Evolutionary conservation across 331 rosid genomes (phyloP).

Genomic region (Malus hybrid): DNA sequence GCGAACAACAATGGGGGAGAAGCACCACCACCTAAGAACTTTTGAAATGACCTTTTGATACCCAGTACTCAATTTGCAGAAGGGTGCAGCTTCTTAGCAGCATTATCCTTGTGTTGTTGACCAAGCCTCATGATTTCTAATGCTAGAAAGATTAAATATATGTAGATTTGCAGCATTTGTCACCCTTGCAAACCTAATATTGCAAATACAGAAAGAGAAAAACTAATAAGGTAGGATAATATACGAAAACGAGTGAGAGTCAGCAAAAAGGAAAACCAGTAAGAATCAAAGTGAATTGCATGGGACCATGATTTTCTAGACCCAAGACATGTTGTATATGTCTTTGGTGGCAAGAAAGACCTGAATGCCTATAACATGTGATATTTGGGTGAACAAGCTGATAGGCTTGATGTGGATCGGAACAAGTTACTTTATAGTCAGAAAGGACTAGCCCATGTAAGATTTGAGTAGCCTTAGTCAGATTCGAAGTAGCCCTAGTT

Average conservation of each 20-base stretch:
- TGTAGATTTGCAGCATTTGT: conserved; percentile 89
- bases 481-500: too few relatives aligned
- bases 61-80: conserved; percentile 85
- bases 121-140: conserved; percentile 91
- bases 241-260: too few relatives aligned
- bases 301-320: too few relatives aligned
- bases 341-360: too few relatives aligned
- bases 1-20: neutral
- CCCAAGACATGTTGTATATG: too few relatives aligned
- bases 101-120: conserved; percentile 80
- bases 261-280: too few relatives aligned
- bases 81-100: conserved; percentile 64
- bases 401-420: too few relatives aligned
- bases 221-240: neutral
- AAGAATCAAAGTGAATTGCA: neutral
- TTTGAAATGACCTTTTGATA: neutral
- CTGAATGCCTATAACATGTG: too few relatives aligned
- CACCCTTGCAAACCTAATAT: conserved; percentile 99
- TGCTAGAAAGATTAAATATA: conserved; percentile 70
- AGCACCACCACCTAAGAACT: neutral
- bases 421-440: too few relatives aligned
- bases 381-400: too few relatives aligned
- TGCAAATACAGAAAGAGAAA: conserved; percentile 22
- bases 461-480: too few relatives aligned
- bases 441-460: too few relatives aligned